A percentile compares a stretch with the other conserved stretches of the same genome.
Conservation (phyloP, 2,329 filamentous ascomycete species). For the Nigrospora osmanthi region DNA sequence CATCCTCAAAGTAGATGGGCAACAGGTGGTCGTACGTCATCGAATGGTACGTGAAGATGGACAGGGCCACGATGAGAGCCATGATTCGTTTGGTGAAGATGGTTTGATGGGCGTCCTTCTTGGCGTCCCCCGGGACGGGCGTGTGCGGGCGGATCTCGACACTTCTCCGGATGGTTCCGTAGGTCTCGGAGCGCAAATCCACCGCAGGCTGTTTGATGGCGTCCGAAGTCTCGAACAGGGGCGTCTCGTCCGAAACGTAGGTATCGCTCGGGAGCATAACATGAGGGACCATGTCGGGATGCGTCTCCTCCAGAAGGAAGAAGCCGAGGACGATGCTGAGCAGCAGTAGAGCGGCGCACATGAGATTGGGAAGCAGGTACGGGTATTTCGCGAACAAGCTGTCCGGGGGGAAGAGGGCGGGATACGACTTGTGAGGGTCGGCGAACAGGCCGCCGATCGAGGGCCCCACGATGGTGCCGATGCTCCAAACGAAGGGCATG, state of each 20-base stretch:
- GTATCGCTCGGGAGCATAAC: constrained; percentile 37
- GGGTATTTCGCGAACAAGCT: constrained; percentile 73
- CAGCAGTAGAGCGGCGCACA: constrained; percentile 71
- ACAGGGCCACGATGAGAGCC: constrained; percentile 72
- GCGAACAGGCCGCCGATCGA: constrained; percentile 84
- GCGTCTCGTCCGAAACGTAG: constrained; percentile 58
- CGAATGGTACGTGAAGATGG: constrained; percentile 88
- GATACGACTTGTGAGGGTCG: constrained; percentile 68
- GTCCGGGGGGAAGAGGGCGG: constrained; percentile 56
- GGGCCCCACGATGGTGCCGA: constrained; percentile 83
- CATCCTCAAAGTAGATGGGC: constrained; percentile 87
- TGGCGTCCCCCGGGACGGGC: constrained; percentile 15
- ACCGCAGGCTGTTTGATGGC: constrained; percentile 65
- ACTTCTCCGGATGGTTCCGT: constrained; percentile 58
- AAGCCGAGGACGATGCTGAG: constrained; percentile 76
- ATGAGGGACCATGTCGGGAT: constrained; percentile 67
- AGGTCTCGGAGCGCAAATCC: constrained; percentile 69
- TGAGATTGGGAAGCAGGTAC: constrained; percentile 81
- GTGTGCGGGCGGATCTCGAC: constrained; percentile 39
- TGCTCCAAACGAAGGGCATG: constrained; percentile 91
- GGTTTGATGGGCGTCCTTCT: constrained; percentile 25
- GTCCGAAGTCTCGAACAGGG: constrained; percentile 67
- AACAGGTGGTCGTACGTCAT: constrained; percentile 93
- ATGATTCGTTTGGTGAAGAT: constrained; percentile 57
- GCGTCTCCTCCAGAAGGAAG: constrained; percentile 78